Evolutionary conservation across 176 grass and related monocot species (phyloP), one percentile per base, ranked within the genome.

Genomic region (Triticum timopheevii): DNA sequence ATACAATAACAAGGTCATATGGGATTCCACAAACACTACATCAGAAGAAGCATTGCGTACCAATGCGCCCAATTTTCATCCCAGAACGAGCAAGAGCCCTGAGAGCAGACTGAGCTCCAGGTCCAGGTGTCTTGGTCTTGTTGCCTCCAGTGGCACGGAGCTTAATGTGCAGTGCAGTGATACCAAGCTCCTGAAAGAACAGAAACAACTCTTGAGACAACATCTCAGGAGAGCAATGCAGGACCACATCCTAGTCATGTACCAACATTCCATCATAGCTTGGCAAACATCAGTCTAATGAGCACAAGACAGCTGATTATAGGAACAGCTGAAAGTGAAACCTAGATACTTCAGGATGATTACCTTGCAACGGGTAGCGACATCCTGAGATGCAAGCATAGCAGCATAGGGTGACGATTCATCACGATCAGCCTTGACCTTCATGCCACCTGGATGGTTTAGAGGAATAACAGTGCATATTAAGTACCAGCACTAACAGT

Each of bases 331-430:
- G 13, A 27, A 20, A 83, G 20, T 10, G 5, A 71, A 23, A 4
- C 4, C 7, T 19, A 1, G 0, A 10, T 15, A n/a, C 12, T 15
- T 31, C 2, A 52, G 7, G 28, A 27, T 19, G 25, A 50, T 34
- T 71, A 97, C 92, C 90, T 95, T 97, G 87, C 95, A 97, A 24
- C 95, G 89, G 3, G 65, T 33, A 28, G 92, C 83, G 79, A 95
- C 92, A 91, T 97, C 95, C 89, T 97, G 95, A 61, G 95, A 87
- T 68, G 95, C 92, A 93, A 97, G 95, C 95, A 97, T 97, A 77
- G 95, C 95, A 79, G 95, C 95, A 16, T 97, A 97, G 47, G 95
- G 95, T 34, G 92, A 97, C 0, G 92, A 97, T 15, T 97, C 95
- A 91, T 97, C 95, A 82, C 95, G 79, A 65, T 97, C 95, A 81